phyloP scores from a whole-genome alignment of 495 filamentous ascomycete genomes.

The Annulohypoxylon bovei region DNA sequence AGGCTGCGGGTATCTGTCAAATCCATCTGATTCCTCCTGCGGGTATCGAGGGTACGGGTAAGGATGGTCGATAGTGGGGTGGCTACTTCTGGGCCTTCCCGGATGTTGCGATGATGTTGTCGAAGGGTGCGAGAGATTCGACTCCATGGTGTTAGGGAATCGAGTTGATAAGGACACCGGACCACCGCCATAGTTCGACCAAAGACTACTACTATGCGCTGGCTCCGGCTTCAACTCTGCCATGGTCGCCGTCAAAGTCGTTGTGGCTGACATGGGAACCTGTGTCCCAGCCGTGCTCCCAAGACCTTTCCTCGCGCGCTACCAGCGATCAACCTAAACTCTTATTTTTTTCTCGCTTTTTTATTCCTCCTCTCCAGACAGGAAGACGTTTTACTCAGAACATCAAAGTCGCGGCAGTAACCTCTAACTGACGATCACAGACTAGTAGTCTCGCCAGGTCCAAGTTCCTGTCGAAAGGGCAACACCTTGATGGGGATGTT shows the following conservation, averaged over 20 bases:
- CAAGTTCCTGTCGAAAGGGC: slow-evolving; percentile 36
- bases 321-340: slow-evolving; percentile 35
- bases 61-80: slow-evolving; percentile 48
- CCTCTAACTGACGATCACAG: slow-evolving; percentile 29
- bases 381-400: slow-evolving; percentile 30
- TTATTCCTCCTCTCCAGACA: slow-evolving; percentile 31
- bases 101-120: slow-evolving; percentile 54
- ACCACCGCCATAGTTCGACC: slow-evolving; percentile 60
- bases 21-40: slow-evolving; percentile 57
- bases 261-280: slow-evolving; percentile 64
- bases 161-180: slow-evolving; percentile 60
- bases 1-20: slow-evolving; percentile 58
- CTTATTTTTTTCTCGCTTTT: slow-evolving; percentile 10
- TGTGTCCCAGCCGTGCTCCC: slow-evolving; percentile 48
- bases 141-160: slow-evolving; percentile 56
- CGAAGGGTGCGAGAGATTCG: slow-evolving; percentile 50
- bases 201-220: slow-evolving; percentile 59
- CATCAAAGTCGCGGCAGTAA: slow-evolving; percentile 35
- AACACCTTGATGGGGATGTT: slow-evolving; percentile 30
- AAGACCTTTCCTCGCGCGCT: slow-evolving; percentile 38
- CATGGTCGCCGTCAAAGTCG: slow-evolving; percentile 64
- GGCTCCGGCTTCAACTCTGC: slow-evolving; percentile 65
- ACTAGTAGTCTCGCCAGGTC: slow-evolving; percentile 30
- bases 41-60: slow-evolving; percentile 56
- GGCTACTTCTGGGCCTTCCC: slow-evolving; percentile 56